A percentile compares a stretch with the other conserved stretches of the same genome.
These are phyloP conservation scores for Pyrus hybrid DNA, from an alignment of 331 rosid genomes.

Conservation along the genomic window DNA sequence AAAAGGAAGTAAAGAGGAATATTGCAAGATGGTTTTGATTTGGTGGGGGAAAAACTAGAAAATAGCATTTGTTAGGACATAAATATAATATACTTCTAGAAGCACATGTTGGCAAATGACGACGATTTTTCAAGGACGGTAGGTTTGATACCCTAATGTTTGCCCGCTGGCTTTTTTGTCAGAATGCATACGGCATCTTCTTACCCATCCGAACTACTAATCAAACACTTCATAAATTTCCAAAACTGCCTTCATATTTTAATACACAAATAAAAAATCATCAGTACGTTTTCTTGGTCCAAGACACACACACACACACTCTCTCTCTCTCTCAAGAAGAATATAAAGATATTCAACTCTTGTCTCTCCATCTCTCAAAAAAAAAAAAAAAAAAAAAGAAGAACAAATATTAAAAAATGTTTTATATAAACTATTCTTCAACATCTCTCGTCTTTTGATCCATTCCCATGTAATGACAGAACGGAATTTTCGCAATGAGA, in stretches of 20 bases:
- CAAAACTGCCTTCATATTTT: slow-evolving; percentile 15
- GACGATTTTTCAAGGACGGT: slow-evolving; percentile 36
- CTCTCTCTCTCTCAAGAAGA: slow-evolving; percentile 1
- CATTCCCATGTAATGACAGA: slow-evolving; percentile 44
- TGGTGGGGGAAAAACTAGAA: not conserved
- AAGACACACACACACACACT: slow-evolving; percentile 28
- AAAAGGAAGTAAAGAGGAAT: not conserved
- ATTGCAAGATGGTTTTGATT: not conserved
- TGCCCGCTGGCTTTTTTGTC: slow-evolving; percentile 58
- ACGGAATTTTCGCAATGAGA: slow-evolving; percentile 23
- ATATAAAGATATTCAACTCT: slow-evolving; percentile 52
- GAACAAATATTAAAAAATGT: not conserved
- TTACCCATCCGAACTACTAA: slow-evolving; percentile 47
- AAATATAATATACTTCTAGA: slow-evolving; percentile 19
- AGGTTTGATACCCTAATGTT: slow-evolving; percentile 60
- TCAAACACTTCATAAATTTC: slow-evolving; percentile 18
- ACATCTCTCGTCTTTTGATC: slow-evolving; percentile 14
- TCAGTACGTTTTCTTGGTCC: slow-evolving; percentile 37
- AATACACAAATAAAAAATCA: not conserved
- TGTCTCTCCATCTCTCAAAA: too few species aligned
- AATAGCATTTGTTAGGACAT: slow-evolving; percentile 7
- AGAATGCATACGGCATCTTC: slow-evolving; percentile 54
- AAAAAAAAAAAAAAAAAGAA: too few species aligned
- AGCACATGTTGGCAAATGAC: not conserved
- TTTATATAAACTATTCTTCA: slow-evolving; percentile 5